Base-by-base conservation (phyloP, 768 basidiomycete genomes). In the Leucosporidium creatinivorum region DNA sequence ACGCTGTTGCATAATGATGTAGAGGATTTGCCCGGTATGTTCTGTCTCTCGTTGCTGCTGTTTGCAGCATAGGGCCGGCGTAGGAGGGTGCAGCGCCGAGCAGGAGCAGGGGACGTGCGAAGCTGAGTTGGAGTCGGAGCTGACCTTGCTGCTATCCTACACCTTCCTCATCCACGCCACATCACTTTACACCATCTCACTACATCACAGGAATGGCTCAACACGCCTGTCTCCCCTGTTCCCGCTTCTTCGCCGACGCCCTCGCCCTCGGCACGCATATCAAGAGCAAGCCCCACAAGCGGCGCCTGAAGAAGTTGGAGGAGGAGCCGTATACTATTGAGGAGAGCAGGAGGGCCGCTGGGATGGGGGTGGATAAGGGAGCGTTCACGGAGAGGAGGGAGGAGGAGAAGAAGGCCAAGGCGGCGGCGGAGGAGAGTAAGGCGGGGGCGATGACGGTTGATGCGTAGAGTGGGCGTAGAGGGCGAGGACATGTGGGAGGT, bases 271-370 rank as follows among this genome's bases (percentile, higher is more conserved):
- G 48, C 19, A 69, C 68, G 0, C 71, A 73, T 68, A 13, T 62
- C 55, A 33, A 25, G 23, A 58, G 60, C 56, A 73, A 73, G 65
- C 65, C 66, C 6, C 71, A 73, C 65, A 73, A 73, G 71, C 61
- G 68, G 25, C 65, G 51, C 7, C 56, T 69, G 9, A 69, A 73
- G 68, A 69, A 69, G 60, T 61, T 73, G 50, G 63, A 64, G 28
- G 68, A 73, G 57, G 68, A 73, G 48, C 71, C 71, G 2, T 73
- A 69, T 63, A 64, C 68, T 50, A 67, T 67, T 49, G 71, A 69
- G 58, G 71, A 73, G 60, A 61, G 56, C 23, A 49, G 66, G 1
- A 5, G 59, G 8, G 71, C 71, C 1, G 71, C 66, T 4, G 71
- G 68, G 7, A 44, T 65, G 25, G 71, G 68, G 10, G 59, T 62